Percentiles rank a stretch among this genome's conserved stretches.
Evolutionary conservation across 768 basidiomycete species (phyloP).

Genomic region (Amanita exitialis): DNA sequence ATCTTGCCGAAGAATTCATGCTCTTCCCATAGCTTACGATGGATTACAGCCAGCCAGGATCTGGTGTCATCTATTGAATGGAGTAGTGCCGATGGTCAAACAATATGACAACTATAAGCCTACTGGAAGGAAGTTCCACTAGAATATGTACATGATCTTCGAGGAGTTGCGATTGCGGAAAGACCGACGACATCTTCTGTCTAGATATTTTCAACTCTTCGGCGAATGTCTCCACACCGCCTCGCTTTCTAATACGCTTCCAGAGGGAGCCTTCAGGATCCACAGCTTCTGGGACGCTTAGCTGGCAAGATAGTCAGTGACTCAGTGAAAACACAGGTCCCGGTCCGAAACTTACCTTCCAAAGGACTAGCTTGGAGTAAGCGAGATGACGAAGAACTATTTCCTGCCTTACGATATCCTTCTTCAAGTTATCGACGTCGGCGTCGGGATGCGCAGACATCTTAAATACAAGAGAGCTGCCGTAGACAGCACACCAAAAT

Average conservation of each 20-base stretch:
- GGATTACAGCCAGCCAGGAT: neutral
- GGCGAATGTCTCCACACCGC: neutral
- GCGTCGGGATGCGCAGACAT: neutral
- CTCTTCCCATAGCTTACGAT: neutral
- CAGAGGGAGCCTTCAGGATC: too few relatives aligned
- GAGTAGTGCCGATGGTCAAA: neutral
- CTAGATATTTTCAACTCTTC: neutral
- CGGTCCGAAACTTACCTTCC: too few relatives aligned
- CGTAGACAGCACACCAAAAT: neutral
- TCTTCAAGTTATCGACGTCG: neutral
- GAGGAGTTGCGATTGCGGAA: neutral
- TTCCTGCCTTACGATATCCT: too few relatives aligned
- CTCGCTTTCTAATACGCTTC: too few relatives aligned
- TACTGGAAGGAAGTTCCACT: constrained; percentile 1
- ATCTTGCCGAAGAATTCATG: neutral
- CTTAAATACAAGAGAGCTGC: neutral
- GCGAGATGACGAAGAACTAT: too few relatives aligned
- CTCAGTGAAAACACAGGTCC: too few relatives aligned
- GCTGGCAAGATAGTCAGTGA: too few relatives aligned
- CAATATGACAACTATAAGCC: neutral
- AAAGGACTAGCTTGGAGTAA: too few relatives aligned
- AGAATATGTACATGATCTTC: neutral
- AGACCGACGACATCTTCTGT: neutral
- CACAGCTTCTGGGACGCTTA: too few relatives aligned
- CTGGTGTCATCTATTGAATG: too few relatives aligned